Percentiles rank a stretch among this genome's conserved stretches.
Evolutionary conservation across 345 rosid genomes (phyloP).

Genomic region (Camelina neglecta): DNA sequence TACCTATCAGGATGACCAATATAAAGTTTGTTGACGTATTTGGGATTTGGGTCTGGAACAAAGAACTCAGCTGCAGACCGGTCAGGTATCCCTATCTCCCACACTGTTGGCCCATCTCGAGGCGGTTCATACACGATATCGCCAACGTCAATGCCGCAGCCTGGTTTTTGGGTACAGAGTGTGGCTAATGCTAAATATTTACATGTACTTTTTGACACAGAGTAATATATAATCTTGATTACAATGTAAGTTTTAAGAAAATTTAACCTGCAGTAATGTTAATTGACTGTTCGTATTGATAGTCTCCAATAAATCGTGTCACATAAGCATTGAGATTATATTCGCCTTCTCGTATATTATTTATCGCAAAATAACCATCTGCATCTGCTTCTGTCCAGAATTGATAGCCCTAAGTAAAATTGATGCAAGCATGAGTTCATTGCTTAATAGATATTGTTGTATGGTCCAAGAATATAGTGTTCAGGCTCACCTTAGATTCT

Average conservation of each 20-base stretch:
- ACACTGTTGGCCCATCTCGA: slow-evolving; percentile 80
- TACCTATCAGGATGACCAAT: slow-evolving; percentile 75
- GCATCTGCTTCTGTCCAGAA: slow-evolving; percentile 76
- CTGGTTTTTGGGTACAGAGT: slow-evolving; percentile 41
- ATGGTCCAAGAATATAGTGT: background rate
- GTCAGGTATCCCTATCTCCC: slow-evolving; percentile 92
- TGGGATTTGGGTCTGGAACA: slow-evolving; percentile 74
- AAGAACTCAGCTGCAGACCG: slow-evolving; percentile 78
- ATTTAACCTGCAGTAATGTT: slow-evolving; percentile 60
- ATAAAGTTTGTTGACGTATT: slow-evolving; percentile 66
- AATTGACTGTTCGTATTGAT: slow-evolving; percentile 45
- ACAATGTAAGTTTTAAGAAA: background rate
- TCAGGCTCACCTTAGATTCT: slow-evolving; percentile 61
- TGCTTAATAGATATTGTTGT: background rate
- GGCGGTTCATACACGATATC: slow-evolving; percentile 64
- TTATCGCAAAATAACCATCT: slow-evolving; percentile 61
- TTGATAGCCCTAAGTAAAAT: slow-evolving; percentile 60
- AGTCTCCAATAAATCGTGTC: slow-evolving; percentile 79
- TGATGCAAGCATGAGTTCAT: slow-evolving; percentile 9
- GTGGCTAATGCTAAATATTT: slow-evolving; percentile 6
- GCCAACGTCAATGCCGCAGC: slow-evolving; percentile 59
- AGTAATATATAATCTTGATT: background rate
- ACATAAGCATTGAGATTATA: slow-evolving; percentile 77
- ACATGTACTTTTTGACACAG: background rate
- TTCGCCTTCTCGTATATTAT: slow-evolving; percentile 53